These are phyloP conservation scores for Didymellaceae sp. DNA, from an alignment of 2,329 filamentous ascomycete genomes.

Conservation along the genomic window DNA sequence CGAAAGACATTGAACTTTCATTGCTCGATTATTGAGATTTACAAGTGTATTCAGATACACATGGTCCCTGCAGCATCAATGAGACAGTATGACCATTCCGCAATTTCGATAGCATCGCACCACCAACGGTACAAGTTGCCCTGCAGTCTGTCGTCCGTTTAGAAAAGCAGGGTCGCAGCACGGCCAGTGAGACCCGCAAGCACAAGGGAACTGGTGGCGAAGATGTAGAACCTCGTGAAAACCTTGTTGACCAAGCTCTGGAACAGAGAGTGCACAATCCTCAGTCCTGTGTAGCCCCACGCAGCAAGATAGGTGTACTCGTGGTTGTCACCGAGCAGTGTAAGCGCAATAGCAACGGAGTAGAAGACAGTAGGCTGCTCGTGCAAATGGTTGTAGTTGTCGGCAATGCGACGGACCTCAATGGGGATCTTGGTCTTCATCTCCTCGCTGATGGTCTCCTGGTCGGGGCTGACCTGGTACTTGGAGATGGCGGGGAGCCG, in stretches of 20 bases:
- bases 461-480: constrained; percentile 10
- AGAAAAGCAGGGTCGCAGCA: constrained; percentile 13
- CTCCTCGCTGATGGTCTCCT: constrained; percentile 5
- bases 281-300: constrained; percentile 16
- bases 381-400: constrained; percentile 17
- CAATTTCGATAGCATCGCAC: neutral
- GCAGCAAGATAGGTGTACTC: constrained; percentile 18
- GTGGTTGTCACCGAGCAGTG: constrained; percentile 16
- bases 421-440: constrained; percentile 17
- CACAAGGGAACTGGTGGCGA: constrained; percentile 10
- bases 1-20: too few relatives aligned
- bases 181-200: constrained; percentile 13
- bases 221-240: constrained; percentile 13
- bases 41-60: too few relatives aligned
- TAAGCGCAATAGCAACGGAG: constrained; percentile 8
- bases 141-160: neutral
- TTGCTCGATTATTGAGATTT: too few relatives aligned
- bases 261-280: constrained; percentile 15
- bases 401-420: constrained; percentile 16
- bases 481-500: constrained; percentile 17
- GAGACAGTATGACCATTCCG: neutral
- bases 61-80: too few relatives aligned
- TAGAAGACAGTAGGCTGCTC: constrained; percentile 17
- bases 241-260: constrained; percentile 18
- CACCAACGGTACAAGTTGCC: neutral